Evolutionary conservation across 176 grass and related monocot species (phyloP), one percentile per base, ranked within the genome.

Genomic region (Calamus simplicifolius): DNA sequence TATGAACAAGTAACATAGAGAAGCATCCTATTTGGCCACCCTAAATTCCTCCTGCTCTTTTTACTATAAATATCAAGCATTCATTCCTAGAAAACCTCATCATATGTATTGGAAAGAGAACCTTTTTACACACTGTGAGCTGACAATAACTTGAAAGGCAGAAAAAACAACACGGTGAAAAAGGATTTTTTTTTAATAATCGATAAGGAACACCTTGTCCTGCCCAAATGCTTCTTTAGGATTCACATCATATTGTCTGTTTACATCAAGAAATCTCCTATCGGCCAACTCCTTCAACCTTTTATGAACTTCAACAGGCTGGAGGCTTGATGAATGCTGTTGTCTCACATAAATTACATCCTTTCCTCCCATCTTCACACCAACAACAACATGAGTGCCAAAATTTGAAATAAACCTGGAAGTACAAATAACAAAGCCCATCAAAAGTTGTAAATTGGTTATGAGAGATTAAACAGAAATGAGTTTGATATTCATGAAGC

Each of bases 301-400:
- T 67, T 97, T 88, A 58, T 97, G 92, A 80, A 97, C 81, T 73
- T 97, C 87, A 54, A 85, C 75, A 55, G 78, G 54, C 66, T 91
- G 92, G 43, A 97, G 71, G 51, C 58, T 88, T 49, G 92, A 91
- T n/a, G 81, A 91, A 48, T 97, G 92, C 1, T 91, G 87, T 49
- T 97, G 87, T 57, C 66, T 90, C 64, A 97, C 69, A 81, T 71
- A 97, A 71, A 97, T 87, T 54, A 97, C 87, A 82, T 97, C 92
- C 70, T 91, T 97, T 77, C 92, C 92, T 27, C 92, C 92, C 81
- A 97, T 91, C 79, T 90, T 91, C 53, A 97, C 72, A 63, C 92
- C 92, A 80, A 82, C 69, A 61, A 97, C 60, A 80, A 97, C 82
- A 80, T 97, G 92, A 50, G 92, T 97, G 64, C 92, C 92, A 78